Percentiles rank a stretch among this genome's conserved stretches.
These are phyloP conservation scores for Phytophthora boehmeriae DNA, from an alignment of 352 stramenopile genomes.

Conservation along the genomic window DNA sequence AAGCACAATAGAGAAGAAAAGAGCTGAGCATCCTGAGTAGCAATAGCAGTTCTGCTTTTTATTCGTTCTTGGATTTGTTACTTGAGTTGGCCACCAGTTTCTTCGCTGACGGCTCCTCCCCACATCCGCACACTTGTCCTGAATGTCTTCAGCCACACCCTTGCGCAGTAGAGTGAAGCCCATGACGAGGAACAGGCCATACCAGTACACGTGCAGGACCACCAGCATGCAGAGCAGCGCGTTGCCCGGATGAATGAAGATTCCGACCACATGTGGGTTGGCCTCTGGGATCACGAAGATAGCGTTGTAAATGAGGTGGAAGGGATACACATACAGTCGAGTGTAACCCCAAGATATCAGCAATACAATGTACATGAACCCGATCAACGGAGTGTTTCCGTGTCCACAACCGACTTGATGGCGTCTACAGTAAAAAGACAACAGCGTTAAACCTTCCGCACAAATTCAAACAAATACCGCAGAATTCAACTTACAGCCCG, in stretches of 20 bases:
- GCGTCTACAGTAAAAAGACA: conserved; percentile 22
- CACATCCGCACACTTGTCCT: conserved; percentile 39
- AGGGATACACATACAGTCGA: conserved; percentile 49
- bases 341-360: conserved; percentile 50
- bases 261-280: conserved; percentile 39
- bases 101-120: conserved; percentile 11
- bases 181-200: conserved; percentile 49
- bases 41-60: conserved; percentile 23
- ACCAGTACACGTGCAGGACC: conserved; percentile 52
- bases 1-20: not conserved
- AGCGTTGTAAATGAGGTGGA: conserved; percentile 46
- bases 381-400: conserved; percentile 36
- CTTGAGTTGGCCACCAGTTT: conserved; percentile 9
- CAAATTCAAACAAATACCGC: not conserved
- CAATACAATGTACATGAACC: conserved; percentile 43
- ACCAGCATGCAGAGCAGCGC: conserved; percentile 47
- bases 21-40: conserved; percentile 2
- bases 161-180: conserved; percentile 42
- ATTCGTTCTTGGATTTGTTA: conserved; percentile 37
- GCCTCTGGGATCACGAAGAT: conserved; percentile 34
- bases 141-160: conserved; percentile 42
- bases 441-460: conserved; percentile 11
- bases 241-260: conserved; percentile 43
- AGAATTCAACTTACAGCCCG: conserved; percentile 43
- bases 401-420: conserved; percentile 47